A percentile compares a stretch with the other conserved stretches of the same genome.
These are phyloP conservation scores for Sporothrix luriei DNA, from an alignment of 2,329 filamentous ascomycete genomes.

Conservation along the genomic window DNA sequence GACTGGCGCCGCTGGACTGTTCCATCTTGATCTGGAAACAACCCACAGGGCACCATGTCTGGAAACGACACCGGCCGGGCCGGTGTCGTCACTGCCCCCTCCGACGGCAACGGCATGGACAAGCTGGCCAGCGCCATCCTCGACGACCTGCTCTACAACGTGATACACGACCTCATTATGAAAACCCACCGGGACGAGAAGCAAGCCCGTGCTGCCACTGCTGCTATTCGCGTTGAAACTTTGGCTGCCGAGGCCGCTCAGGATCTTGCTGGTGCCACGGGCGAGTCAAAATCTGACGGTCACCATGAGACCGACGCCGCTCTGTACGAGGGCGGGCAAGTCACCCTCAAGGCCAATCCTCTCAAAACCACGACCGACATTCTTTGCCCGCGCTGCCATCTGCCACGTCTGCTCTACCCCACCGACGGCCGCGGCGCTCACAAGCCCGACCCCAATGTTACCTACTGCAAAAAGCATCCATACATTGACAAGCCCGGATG, in stretches of 20 bases:
- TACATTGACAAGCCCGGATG: slow-evolving; percentile 75
- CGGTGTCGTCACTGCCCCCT: slow-evolving; percentile 58
- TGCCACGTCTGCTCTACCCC: slow-evolving; percentile 72
- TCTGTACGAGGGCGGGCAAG: slow-evolving; percentile 68
- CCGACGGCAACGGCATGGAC: slow-evolving; percentile 58
- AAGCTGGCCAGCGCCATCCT: slow-evolving; percentile 66
- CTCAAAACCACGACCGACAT: slow-evolving; percentile 71
- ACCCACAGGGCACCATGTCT: slow-evolving; percentile 31
- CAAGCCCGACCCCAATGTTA: slow-evolving; percentile 66
- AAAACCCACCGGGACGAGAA: slow-evolving; percentile 79
- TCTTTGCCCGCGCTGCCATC: slow-evolving; percentile 71
- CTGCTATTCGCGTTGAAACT: slow-evolving; percentile 66
- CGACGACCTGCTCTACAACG: slow-evolving; percentile 74
- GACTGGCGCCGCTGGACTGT: not conserved
- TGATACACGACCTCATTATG: slow-evolving; percentile 73
- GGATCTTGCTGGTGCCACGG: slow-evolving; percentile 50
- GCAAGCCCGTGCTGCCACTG: slow-evolving; percentile 66
- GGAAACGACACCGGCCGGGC: slow-evolving; percentile 53
- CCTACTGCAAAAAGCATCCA: slow-evolving; percentile 78
- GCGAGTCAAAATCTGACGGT: slow-evolving; percentile 59
- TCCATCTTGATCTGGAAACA: not conserved
- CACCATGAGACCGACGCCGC: slow-evolving; percentile 68
- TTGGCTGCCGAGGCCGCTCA: slow-evolving; percentile 58
- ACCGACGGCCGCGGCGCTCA: slow-evolving; percentile 68
- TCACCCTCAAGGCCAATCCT: slow-evolving; percentile 71